Base-by-base conservation (phyloP, 306 rosid species). In the Trifolium dubium region DNA sequence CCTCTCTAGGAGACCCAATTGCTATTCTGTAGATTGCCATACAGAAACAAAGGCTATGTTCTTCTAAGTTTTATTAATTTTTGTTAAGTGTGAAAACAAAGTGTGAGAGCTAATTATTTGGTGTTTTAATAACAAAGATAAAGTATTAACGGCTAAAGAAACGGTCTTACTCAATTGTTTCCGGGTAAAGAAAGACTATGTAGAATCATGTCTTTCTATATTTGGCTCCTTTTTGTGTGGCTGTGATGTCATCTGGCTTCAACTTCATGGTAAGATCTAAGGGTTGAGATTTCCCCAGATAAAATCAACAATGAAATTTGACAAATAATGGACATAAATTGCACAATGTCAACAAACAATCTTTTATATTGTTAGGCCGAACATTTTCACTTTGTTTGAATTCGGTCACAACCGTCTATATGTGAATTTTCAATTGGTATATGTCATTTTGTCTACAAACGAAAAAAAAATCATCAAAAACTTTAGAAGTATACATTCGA, bases 1-100 rank as follows among this genome's bases (percentile, higher is more conserved):
- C 97, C 87, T 92, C 90, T 63, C 90, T 81, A 4, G 96, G 92
- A 0, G 80, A 61, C 23, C 97, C 97, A 14, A 92, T 31, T 9
- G 92, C 83, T 23, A 92, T 85, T 78, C 79, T 89, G 68, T 55
- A 75, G 49, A 88, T 72, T 32, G 93, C 77, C 97, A 92, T 75
- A 8, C 11, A 34, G 8, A 56, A 55, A 55, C 14, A 55, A 7
- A 28, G 23, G 1, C 13, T 9, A 0, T 56, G 3, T 56, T 53
- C 13, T 54, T 53, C 6, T 53, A 8, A 17, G 30, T 35, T 39
- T 44, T 55, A 10, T 62, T 39, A 14, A 5, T n/a, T 23, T 17
- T 58, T 18, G 59, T 54, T 59, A 46, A 69, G 69, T 66, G 54
- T 47, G 71, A 39, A 37, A 15, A 17, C 56, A 30, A 49, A 50